phyloP scores from a whole-genome alignment of 192 early-diverging fungal species.

The Backusella westeae region DNA sequence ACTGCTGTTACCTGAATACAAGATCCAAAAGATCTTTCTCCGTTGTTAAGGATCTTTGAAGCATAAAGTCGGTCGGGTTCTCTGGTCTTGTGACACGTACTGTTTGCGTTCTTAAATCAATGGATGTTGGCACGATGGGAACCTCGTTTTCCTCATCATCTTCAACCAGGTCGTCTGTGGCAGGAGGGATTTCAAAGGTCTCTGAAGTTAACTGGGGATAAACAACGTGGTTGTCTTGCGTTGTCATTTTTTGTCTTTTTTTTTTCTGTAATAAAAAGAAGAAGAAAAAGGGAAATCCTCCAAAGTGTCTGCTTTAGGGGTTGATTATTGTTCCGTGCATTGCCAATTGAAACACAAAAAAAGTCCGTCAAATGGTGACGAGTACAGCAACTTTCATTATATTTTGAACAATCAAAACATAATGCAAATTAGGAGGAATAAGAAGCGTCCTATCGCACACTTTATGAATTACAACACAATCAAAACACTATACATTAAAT shows the following conservation, averaged over 20 bases:
- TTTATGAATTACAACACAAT: too few species aligned
- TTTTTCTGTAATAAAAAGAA: too few species aligned
- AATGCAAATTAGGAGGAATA: too few species aligned
- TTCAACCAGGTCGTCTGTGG: neutral
- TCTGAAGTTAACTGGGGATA: conserved; percentile 1
- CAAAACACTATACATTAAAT: too few species aligned
- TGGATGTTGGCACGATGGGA: neutral
- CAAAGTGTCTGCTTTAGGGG: neutral
- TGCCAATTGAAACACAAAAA: too few species aligned
- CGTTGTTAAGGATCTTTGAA: neutral
- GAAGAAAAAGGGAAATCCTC: neutral
- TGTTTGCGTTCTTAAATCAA: neutral
- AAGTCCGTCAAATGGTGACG: too few species aligned
- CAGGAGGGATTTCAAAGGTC: neutral
- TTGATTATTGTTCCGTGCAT: neutral
- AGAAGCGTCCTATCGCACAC: too few species aligned
- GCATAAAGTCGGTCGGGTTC: conserved; percentile 3
- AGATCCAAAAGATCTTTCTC: conserved; percentile 8
- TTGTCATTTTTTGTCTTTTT: neutral
- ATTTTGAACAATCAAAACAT: too few species aligned
- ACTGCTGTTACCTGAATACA: conserved; percentile 3
- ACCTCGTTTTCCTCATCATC: conserved; percentile 3
- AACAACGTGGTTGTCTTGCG: conserved; percentile 7
- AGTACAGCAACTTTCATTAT: too few species aligned
- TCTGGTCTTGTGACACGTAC: conserved; percentile 10